Evolutionary conservation across 352 stramenopile genomes (phyloP), one percentile per base, ranked within the genome.

Genomic region (Phytophthora fragariaefolia): DNA sequence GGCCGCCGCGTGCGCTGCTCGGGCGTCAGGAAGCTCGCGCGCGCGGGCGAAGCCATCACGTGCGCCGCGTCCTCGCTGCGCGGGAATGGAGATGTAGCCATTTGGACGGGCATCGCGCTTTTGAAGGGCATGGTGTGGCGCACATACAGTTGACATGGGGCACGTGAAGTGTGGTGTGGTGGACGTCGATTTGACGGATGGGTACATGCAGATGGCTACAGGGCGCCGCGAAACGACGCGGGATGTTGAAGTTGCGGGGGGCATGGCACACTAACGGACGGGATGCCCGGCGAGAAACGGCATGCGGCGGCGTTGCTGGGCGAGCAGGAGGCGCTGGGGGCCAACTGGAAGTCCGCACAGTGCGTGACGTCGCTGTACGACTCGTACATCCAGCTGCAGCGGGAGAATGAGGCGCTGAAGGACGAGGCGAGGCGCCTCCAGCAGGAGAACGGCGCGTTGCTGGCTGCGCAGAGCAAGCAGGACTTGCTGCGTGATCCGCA

Each of bases 331-430:
- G 30, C 28, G 9, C 58, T 91, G 2, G 59, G 67, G 2, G 66
- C 73, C 8, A 83, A 92, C 54, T 92, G 82, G 85, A 83, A 87
- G 67, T 91, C 82, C 58, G 85, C 80, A 40, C 80, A 90, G 20
- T 91, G 83, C 40, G 83, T 92, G 40, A 91, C 79, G 17, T 90
- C 83, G 40, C 82, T 93, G 17, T 92, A 90, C 62, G 83, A 93
- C 50, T 83, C 85, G 57, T 90, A 89, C 60, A 75, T 87, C 13
- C 72, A 83, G 36, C 32, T 91, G 26, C 78, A 92, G 64, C 70
- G 79, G 22, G 80, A 48, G 12, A 73, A 79, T 6, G 66, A 85
- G 42, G 71, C 84, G 30, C 42, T 87, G 36, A 58, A 76, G 0
- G 28, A 63, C 15, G 60, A 63, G 28, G 49, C 60, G 13, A 38